These are phyloP conservation scores for Diophrys appendiculata DNA, from an alignment of 73 alveolate species.

Conservation along the genomic window DNA sequence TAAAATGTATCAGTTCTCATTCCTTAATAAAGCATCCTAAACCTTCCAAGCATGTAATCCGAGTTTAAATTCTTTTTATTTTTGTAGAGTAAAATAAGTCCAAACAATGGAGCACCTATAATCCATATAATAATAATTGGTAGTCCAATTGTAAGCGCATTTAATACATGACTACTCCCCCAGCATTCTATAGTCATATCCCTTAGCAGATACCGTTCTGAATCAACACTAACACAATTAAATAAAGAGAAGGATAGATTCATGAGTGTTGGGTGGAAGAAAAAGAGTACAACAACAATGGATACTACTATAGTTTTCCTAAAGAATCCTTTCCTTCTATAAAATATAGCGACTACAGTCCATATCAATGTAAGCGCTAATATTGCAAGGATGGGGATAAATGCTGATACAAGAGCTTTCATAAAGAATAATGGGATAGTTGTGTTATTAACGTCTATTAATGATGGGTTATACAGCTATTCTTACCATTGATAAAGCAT, in stretches of 20 bases:
- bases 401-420: constrained; percentile 3
- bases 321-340: not conserved
- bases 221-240: constrained; percentile 1
- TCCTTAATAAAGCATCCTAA: constrained; percentile 52
- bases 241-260: not conserved
- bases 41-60: constrained; percentile 13
- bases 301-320: not conserved
- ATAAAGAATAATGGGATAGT: not conserved
- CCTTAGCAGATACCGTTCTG: not conserved
- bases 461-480: too few relatives aligned
- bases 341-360: not conserved
- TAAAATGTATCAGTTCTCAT: constrained; percentile 27
- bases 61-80: constrained; percentile 30
- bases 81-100: constrained; percentile 13
- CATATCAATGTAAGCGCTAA: not conserved
- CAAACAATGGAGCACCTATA: constrained; percentile 54
- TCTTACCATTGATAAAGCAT: constrained; percentile 2
- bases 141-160: not conserved
- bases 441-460: too few relatives aligned
- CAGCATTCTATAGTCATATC: constrained; percentile 4
- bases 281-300: constrained; percentile 2
- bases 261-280: constrained; percentile 16
- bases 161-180: not conserved
- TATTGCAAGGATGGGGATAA: constrained; percentile 1
- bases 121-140: constrained; percentile 31